Evolutionary conservation across 108 stramenopile genomes (phyloP), one percentile per base, ranked within the genome.

Genomic region (Fragilaria crotonensis): DNA sequence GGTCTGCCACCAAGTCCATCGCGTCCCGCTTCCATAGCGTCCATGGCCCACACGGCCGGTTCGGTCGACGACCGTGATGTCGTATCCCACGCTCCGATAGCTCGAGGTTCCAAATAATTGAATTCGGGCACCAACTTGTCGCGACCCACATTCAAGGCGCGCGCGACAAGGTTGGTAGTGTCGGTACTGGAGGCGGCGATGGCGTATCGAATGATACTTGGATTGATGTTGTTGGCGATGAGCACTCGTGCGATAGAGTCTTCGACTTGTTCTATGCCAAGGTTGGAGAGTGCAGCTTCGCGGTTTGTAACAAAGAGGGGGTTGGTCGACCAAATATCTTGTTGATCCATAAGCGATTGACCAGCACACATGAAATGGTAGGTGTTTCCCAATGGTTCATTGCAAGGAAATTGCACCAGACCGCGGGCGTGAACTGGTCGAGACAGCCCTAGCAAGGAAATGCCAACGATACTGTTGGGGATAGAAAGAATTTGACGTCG

Each of bases 31-130:
- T 90, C 88, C 19, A 62, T 48, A 0, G 41, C 71, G 59, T 90
- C 88, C 71, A 90, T 50, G 0, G 88, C 88, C 75, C 78, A 80
- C 0, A 90, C 70, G 4, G 89, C 89, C 19, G 70, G 70, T 52
- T 64, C 46, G 0, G 82, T 83, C 28, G 36, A 21, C n/a, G 68
- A 61, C 27, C 68, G 27, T 11, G 66, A 48, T 17, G 66, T 63
- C 63, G 66, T 79, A 52, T 92, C 86, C 86, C 86, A 92, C 28
- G 57, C 47, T 7, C 90, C 90, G 25, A 85, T 75, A 0, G 75
- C 90, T 46, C 90, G 63, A 28, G 79, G 86, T 72, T 92, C 89
- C 70, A 88, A 57, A 54, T 81, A 92, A 33, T 81, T 87, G 58
- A 82, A 92, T 56, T 92, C 90, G 0, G 86, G 84, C 3, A 92